Evolutionary conservation across 306 rosid genomes (phyloP).

Genomic region (Prunus fruticosa): DNA sequence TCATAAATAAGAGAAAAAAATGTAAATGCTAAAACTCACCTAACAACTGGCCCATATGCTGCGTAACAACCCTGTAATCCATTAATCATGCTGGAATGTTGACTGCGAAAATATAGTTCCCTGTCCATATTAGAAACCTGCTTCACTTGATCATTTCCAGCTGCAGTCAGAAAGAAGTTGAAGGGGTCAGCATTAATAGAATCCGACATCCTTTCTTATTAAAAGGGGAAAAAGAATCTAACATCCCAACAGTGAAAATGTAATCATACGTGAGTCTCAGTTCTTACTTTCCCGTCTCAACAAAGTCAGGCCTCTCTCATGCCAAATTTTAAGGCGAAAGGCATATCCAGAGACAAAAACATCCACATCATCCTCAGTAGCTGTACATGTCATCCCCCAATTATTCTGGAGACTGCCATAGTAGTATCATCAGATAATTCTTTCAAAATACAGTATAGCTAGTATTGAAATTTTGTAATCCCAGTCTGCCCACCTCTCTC

Average conservation of each 20-base stretch:
- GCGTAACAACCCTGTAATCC: conserved; percentile 79
- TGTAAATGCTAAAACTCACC: conserved; percentile 45
- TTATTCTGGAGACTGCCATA: conserved; percentile 72
- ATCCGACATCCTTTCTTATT: conserved; percentile 1
- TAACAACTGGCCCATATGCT: conserved; percentile 74
- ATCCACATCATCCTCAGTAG: conserved; percentile 75
- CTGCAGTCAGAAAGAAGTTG: conserved; percentile 43
- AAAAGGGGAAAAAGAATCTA: background rate
- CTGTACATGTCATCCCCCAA: conserved; percentile 74
- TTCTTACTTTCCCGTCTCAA: conserved; percentile 60
- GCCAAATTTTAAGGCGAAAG: conserved; percentile 86
- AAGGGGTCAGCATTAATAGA: conserved; percentile 21
- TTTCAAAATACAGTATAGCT: conserved; percentile 15
- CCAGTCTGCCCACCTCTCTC: conserved; percentile 60
- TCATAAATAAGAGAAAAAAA: conserved; percentile 12
- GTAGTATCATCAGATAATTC: conserved; percentile 28
- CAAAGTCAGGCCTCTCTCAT: conserved; percentile 88
- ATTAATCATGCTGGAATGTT: conserved; percentile 89
- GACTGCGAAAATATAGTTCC: conserved; percentile 63
- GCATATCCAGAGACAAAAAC: conserved; percentile 83
- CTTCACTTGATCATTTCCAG: conserved; percentile 48
- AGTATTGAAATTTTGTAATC: conserved; percentile 12
- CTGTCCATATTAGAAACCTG: conserved; percentile 59
- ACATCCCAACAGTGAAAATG: background rate
- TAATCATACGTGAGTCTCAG: conserved; percentile 4